Evolutionary conservation across 805 yeast species (phyloP), one percentile per base, ranked within the genome.

Genomic region (Myxozyma lipomycoides): DNA sequence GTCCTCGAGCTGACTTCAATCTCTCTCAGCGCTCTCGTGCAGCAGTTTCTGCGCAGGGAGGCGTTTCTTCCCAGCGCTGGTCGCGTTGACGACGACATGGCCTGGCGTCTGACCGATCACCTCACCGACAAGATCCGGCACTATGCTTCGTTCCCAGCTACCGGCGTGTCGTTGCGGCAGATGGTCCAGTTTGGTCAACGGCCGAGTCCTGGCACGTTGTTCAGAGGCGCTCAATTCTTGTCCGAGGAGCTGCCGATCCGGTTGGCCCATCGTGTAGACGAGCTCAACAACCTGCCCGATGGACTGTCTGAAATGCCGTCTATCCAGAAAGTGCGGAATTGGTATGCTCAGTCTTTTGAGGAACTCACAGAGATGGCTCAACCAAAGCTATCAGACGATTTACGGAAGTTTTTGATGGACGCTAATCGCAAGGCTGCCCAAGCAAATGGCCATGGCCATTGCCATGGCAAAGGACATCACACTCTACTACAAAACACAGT

Each of bases 281-380:
- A 88, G 62, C 72, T 89, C 52, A 95, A 88, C 38, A 77, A 78
- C 23, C 77, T 93, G 26, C 96, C 96, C 0, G 74, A 81, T 59
- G 89, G 87, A 0, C 73, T 89, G 48, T 77, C 75, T 59, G 73
- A 81, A 26, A 83, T 83, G 80, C 87, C 88, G 1, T 81, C 88
- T 2, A 86, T 90, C 44, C 71, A 78, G 45, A 76, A 81, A 57
- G 96, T 88, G 17, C 78, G 82, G 53, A 80, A 87, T 64, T 89
- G 96, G 96, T 89, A 88, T 65, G 90, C 90, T 1, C 93, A 87
- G 65, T 82, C 91, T 6, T 89, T 89, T 67, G 89, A 87, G 43
- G 91, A 88, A 64, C 75, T 88, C 58, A 79, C 84, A n/a, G 66
- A 74, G 10, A 68, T 89, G 39, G 78, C 80, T 10, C 75, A 77